Conservation (phyloP, 2,329 filamentous ascomycete genomes). For the Emmonsia crescens region DNA sequence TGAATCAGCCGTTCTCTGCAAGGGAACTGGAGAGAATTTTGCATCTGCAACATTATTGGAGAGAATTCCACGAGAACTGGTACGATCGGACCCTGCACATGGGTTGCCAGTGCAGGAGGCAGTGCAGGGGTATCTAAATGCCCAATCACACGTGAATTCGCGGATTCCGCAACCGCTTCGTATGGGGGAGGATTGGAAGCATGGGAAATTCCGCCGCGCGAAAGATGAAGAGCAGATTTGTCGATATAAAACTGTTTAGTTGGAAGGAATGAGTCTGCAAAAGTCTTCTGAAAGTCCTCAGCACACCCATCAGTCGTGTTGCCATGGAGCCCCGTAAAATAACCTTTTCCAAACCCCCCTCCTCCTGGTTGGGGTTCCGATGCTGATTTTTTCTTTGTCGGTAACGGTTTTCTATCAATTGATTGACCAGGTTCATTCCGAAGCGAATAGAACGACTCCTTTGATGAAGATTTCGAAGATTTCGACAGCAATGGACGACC, state of each 20-base stretch:
- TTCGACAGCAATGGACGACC: constrained; percentile 20
- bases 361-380: neutral
- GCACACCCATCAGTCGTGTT: neutral
- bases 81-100: constrained; percentile 26
- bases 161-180: constrained; percentile 31
- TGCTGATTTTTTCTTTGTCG: constrained; percentile 2
- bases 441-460: constrained; percentile 16
- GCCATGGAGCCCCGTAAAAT: neutral
- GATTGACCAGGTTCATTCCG: neutral
- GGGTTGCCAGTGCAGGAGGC: constrained; percentile 20
- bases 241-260: constrained; percentile 29
- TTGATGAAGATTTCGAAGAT: constrained; percentile 18
- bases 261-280: constrained; percentile 17
- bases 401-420: neutral
- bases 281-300: constrained; percentile 15
- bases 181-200: constrained; percentile 33
- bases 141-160: constrained; percentile 32
- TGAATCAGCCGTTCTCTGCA: constrained; percentile 24
- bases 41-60: constrained; percentile 30
- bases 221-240: constrained; percentile 29
- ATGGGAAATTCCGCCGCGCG: constrained; percentile 25
- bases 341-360: neutral
- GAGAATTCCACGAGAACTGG: constrained; percentile 34
- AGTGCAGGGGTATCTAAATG: constrained; percentile 29
- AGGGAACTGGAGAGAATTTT: constrained; percentile 20